Evolutionary conservation across 2,329 filamentous ascomycete genomes (phyloP), one percentile per base, ranked within the genome.

Genomic region (Phaeosphaeriaceae sp.): DNA sequence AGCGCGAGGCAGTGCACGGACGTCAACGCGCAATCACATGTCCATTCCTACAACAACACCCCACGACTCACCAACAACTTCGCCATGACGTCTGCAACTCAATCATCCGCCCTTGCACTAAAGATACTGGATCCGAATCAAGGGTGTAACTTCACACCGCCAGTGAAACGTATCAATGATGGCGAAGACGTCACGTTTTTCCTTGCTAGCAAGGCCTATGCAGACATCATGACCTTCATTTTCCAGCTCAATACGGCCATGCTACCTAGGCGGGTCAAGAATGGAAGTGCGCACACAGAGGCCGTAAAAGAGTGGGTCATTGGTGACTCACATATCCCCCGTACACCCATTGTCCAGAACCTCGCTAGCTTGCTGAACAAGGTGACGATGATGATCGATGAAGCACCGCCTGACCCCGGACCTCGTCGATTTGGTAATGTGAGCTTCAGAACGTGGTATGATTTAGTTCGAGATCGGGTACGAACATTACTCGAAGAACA

Each of bases 401-500:
- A 92, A 66, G 89, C 86, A 1, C 93, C 92, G 1, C 93, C 93
- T 0, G 89, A 95, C 63, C 84, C 86, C 6, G 92, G 92, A 12
- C 92, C 93, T 15, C 82, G 93, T 44, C 83, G 94, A 54, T 99
- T 97, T 70, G 94, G 94, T 28, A 99, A 99, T 70, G 79, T 90
- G 37, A 93, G 89, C 64, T 99, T 96, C 73, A 83, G 92, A 23
- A 89, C 80, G 59, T 99, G 94, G 93, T 83, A 88, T 70, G 77
- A 82, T 39, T 74, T 92, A 23, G 78, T 94, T 11, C 85, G 87
- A 59, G 80, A 83, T 45, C 79, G 82, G 13, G 74, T 83, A 1
- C 74, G 82, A 3, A 74, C 59, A 9, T 75, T 93, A 2, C 74
- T 92, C 20, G 70, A 77, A 32, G 77, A 83, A 50, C 79, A 79